Evolutionary conservation across 164 flowering plant genomes (phyloP).

Genomic region (Saururus chinensis): DNA sequence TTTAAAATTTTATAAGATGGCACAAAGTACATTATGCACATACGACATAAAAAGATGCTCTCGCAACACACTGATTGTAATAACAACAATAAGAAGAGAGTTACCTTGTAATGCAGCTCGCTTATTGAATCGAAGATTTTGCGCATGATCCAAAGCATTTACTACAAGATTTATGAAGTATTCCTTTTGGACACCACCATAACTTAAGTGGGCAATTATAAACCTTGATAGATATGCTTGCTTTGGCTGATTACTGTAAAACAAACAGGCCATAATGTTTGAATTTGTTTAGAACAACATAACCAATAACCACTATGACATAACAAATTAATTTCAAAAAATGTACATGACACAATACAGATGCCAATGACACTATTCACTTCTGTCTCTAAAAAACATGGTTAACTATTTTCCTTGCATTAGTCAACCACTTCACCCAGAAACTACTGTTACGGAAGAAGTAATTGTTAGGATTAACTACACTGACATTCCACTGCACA

Average conservation of each 20-base stretch:
- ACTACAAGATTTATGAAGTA: constrained; percentile 32
- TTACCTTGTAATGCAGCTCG: constrained; percentile 50
- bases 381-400: too few species aligned
- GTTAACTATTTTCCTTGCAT: too few species aligned
- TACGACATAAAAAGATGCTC: neutral
- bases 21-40: neutral
- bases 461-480: too few species aligned
- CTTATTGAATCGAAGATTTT: constrained; percentile 21
- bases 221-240: constrained; percentile 32
- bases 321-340: neutral
- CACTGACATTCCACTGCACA: too few species aligned
- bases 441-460: too few species aligned
- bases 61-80: neutral
- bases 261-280: neutral
- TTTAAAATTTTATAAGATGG: too few species aligned
- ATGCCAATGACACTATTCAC: too few species aligned
- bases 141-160: constrained; percentile 38
- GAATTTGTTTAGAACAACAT: neutral
- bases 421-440: too few species aligned
- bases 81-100: neutral
- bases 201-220: constrained; percentile 48
- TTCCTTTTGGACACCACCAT: constrained; percentile 56
- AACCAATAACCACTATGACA: neutral
- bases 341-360: neutral
- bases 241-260: constrained; percentile 34